Conservation (phyloP, 2,329 filamentous ascomycete genomes). For the Didymosphaeria variabile region DNA sequence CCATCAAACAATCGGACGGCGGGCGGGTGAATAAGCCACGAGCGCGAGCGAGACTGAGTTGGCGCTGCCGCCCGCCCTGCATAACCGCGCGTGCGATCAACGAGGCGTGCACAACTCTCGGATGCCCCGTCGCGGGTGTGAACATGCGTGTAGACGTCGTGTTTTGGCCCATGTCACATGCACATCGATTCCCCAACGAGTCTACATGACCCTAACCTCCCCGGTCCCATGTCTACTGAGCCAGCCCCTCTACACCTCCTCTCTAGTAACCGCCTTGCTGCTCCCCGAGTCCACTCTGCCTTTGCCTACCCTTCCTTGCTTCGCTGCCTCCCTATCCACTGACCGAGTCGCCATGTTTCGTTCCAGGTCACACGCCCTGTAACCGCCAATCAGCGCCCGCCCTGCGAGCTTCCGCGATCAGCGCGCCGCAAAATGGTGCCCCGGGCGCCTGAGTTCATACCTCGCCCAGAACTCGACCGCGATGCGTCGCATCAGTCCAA, state of each 20-base stretch:
- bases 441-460: conserved; percentile 32
- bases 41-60: background rate
- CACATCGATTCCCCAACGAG: conserved; percentile 8
- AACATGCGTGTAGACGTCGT: background rate
- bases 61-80: conserved; percentile 14
- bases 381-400: conserved; percentile 37
- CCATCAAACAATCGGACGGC: conserved; percentile 12
- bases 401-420: too few relatives aligned
- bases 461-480: conserved; percentile 37
- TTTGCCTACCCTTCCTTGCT: conserved; percentile 3
- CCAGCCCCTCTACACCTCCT: conserved; percentile 6
- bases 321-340: background rate
- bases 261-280: background rate
- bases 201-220: conserved; percentile 5
- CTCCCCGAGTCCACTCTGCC: background rate
- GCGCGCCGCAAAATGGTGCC: conserved; percentile 45
- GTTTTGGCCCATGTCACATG: conserved; percentile 15
- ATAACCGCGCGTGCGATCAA: conserved; percentile 6
- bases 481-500: conserved; percentile 48
- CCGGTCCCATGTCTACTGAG: background rate
- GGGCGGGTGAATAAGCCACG: background rate
- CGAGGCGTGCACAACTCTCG: conserved; percentile 9
- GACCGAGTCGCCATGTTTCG: conserved; percentile 26
- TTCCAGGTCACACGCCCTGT: conserved; percentile 32
- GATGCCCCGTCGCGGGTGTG: background rate